Base-by-base conservation (phyloP, 2,329 filamentous ascomycete genomes). In the Penicillium sp. region DNA sequence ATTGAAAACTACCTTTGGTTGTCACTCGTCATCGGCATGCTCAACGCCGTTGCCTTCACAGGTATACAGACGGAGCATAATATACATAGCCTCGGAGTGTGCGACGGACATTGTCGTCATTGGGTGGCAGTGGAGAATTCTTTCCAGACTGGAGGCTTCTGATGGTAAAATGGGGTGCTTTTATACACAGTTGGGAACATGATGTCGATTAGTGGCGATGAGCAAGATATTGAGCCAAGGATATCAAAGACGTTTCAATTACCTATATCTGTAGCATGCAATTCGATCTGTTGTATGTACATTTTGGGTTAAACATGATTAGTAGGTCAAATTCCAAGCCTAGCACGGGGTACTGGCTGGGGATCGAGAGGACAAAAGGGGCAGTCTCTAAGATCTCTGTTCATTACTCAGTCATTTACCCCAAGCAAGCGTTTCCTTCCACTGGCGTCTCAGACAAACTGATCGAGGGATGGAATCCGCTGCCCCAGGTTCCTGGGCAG, bases 311-410 rank as follows among this genome's bases (percentile, higher is more conserved):
- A 31, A 29, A 49, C 19, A 22, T 22, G 19, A 21, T 42, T 39
- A 22, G 46, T 42, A 39, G 49, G 35, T 39, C 22, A n/a, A 35
- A 22, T n/a, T 22, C 4, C 33, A 24, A 29, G 39, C 26, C 10
- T 10, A 26, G 19, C 16, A 51, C 4, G 2, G n/a, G 26, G 11
- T 8, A 45, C 19, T n/a, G n/a, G 42, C 24, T 31, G 39, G 26
- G 7, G 5, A 39, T 39, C 11, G 13, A 50, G 16, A 26, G 47
- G 39, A 35, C 43, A 31, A 13, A 49, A 49, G 21, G 26, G 31
- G 37, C 21, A 44, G 68, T 74, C 77, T 72, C 76, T 78, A 65
- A 74, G 77, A 79, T 79, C 68, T 79, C 77, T 79, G 77, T 79
- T 79, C 77, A 71, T 58, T 69, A 59, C 68, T 77, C 76, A 77